Conservation (phyloP, 345 rosid species). For the Noccaea caerulescens region DNA sequence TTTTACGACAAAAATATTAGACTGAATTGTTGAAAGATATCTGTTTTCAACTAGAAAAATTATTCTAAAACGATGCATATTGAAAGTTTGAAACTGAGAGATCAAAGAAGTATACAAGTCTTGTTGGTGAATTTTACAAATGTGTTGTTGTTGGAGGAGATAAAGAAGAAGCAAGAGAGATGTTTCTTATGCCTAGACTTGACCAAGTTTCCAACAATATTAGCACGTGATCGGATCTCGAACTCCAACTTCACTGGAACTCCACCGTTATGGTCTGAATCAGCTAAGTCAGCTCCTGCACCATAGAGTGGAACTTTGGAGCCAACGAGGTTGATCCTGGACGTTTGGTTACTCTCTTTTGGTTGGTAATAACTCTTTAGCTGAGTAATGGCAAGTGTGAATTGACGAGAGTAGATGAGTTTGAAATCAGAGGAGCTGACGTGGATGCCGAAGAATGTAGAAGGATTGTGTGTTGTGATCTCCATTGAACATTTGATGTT, state of each 20-base stretch:
- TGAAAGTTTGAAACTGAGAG: too few relatives aligned
- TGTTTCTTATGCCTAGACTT: slow-evolving; percentile 55
- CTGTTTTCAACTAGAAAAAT: too few relatives aligned
- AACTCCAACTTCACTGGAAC: slow-evolving; percentile 64
- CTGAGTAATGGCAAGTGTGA: slow-evolving; percentile 63
- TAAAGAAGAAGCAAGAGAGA: slow-evolving; percentile 52
- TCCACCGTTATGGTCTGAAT: slow-evolving; percentile 45
- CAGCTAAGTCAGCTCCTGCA: slow-evolving; percentile 65
- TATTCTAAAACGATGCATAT: too few relatives aligned
- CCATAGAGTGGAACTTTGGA: slow-evolving; percentile 74
- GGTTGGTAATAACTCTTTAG: slow-evolving; percentile 74
- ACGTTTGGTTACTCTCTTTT: slow-evolving; percentile 58
- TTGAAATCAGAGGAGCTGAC: slow-evolving; percentile 61
- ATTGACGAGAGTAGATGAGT: slow-evolving; percentile 55
- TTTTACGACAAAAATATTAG: too few relatives aligned
- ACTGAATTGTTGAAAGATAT: too few relatives aligned
- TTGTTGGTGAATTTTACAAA: slow-evolving; percentile 28
- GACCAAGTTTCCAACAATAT: slow-evolving; percentile 76
- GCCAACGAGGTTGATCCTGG: slow-evolving; percentile 56
- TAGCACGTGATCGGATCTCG: slow-evolving; percentile 58
- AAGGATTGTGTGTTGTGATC: slow-evolving; percentile 73
- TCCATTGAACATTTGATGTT: slow-evolving; percentile 61
- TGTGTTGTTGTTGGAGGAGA: slow-evolving; percentile 12
- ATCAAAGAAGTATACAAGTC: slow-evolving; percentile 11
- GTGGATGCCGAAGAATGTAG: slow-evolving; percentile 77